A percentile compares a stretch with the other conserved stretches of the same genome.
Conservation (phyloP, 495 filamentous ascomycete genomes). For the Aspergillus carlsbadensis region DNA sequence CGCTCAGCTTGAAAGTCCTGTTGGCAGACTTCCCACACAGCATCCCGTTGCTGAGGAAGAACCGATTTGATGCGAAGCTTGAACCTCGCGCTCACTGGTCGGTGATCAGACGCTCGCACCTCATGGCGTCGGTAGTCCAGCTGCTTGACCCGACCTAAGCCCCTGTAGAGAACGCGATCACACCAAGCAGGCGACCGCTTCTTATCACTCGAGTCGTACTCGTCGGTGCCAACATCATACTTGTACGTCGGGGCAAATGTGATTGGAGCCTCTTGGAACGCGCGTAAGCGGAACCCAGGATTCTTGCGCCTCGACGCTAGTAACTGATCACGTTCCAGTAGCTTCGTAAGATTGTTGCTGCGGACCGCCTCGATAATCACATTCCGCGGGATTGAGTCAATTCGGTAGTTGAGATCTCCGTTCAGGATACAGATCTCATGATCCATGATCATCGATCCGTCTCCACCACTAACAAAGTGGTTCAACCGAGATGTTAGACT, state of each 20-base stretch:
- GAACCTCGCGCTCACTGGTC: conserved; percentile 86
- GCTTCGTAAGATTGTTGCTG: conserved; percentile 75
- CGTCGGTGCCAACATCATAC: conserved; percentile 93
- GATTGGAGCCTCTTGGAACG: conserved; percentile 83
- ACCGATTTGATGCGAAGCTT: conserved; percentile 79
- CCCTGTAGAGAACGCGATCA: conserved; percentile 86
- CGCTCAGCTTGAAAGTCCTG: conserved; percentile 69
- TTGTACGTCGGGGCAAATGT: conserved; percentile 96
- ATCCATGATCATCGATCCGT: conserved; percentile 94
- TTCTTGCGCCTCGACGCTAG: conserved; percentile 83
- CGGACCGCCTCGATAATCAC: conserved; percentile 82
- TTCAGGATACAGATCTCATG: conserved; percentile 96
- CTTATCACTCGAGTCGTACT: conserved; percentile 93
- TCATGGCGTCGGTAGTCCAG: conserved; percentile 86
- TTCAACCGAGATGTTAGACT: conserved; percentile 61
- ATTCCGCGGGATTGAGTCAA: conserved; percentile 93
- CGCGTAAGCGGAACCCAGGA: conserved; percentile 80
- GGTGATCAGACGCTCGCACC: conserved; percentile 85
- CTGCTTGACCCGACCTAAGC: conserved; percentile 79
- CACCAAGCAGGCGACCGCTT: conserved; percentile 96
- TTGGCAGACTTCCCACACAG: conserved; percentile 68
- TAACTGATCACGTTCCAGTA: conserved; percentile 93
- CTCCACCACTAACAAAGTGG: conserved; percentile 83
- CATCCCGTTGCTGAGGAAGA: conserved; percentile 58
- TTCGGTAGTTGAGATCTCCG: conserved; percentile 96